Evolutionary conservation across 441 rosid genomes (phyloP), one percentile per base, ranked within the genome.

Genomic region (Adansonia rubrostipa): DNA sequence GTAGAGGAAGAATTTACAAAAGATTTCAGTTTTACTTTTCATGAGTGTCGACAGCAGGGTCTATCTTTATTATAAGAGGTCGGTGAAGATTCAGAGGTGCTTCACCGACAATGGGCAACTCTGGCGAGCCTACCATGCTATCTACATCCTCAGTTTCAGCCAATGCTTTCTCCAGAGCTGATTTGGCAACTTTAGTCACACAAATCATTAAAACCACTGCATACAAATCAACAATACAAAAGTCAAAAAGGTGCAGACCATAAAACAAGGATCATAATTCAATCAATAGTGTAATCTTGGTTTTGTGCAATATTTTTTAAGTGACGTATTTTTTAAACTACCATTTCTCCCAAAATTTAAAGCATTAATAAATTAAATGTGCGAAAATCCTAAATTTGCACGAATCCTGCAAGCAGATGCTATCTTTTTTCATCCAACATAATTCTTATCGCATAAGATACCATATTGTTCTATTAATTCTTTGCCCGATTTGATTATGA

Each of bases 91-190:
- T 90, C 11, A 42, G 54, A 0, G 88, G 73, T 65, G 82, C 17
- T 72, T 87, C 95, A 3, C 75, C 85, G 47, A 78, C 70, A 0
- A 82, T 74, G 2, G 90, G 87, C 81, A 89, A 81, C 77, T 88
- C 87, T 0, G 94, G 87, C 0, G 87, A 77, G 42, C 77, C 84
- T 56, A 83, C 58, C 20, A 82, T 79, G 15, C 67, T 87, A 66
- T 83, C 97, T 13, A 86, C 65, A 62, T 88, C 92, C 70, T 89
- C 98, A 17, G 88, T 91, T 86, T 94, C 99, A 0, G 94, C 96
- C 88, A 96, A 83, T 24, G 99, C 98, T 86, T 93, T 96, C 44
- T 87, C 92, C 81, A 96, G 80, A 19, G 99, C 97, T 14, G 92
- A 78, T 85, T 90, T 90, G 9, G 99, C 99, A 1, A 93, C 97